phyloP scores from a whole-genome alignment of 129 eudicot species.

The Saposhnikovia divaricata region DNA sequence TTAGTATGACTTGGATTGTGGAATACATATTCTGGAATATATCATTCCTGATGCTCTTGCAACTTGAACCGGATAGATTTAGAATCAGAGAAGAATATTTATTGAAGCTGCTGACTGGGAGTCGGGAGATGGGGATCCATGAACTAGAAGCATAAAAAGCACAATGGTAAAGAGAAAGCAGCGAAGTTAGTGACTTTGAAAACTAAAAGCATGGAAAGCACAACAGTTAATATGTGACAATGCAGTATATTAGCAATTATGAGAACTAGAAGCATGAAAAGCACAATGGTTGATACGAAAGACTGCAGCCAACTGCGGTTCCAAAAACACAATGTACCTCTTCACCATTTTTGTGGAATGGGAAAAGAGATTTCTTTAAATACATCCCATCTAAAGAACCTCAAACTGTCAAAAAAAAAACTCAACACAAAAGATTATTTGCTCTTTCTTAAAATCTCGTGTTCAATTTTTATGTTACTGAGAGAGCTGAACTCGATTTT shows the following conservation, averaged over 20 bases:
- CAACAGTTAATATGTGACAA: neutral
- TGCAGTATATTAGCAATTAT: too few relatives aligned
- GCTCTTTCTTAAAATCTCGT: neutral
- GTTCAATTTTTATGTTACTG: neutral
- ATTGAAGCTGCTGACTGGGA: neutral
- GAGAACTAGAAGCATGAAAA: neutral
- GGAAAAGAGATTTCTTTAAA: neutral
- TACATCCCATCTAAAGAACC: neutral
- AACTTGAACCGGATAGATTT: neutral
- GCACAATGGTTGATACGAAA: neutral
- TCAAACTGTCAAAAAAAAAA: too few relatives aligned
- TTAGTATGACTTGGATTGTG: neutral
- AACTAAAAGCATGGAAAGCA: neutral
- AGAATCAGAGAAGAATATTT: neutral
- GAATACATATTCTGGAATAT: neutral
- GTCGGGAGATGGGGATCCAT: neutral
- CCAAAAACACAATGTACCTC: neutral
- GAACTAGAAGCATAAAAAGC: neutral
- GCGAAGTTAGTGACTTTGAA: neutral
- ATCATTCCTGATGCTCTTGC: neutral
- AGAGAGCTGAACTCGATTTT: neutral
- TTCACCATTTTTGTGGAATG: neutral
- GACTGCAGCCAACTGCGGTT: neutral
- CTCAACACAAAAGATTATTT: neutral
- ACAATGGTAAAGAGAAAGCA: neutral